Percentiles rank a stretch among this genome's conserved stretches.
phyloP scores from a whole-genome alignment of 352 stramenopile species.

The Phytophthora pluvialis region DNA sequence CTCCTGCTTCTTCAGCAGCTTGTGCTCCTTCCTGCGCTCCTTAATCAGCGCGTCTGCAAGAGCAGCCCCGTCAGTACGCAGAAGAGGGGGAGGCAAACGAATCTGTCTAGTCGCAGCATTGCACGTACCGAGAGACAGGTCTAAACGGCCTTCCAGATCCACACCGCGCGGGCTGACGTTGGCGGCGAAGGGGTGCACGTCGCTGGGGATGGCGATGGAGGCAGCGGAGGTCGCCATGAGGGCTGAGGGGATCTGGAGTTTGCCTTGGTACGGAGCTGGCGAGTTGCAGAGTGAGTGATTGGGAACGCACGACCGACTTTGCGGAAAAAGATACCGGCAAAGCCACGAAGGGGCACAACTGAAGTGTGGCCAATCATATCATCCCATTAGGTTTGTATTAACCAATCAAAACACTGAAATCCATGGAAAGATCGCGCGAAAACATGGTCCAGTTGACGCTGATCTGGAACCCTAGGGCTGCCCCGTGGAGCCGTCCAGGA shows the following conservation, averaged over 20 bases:
- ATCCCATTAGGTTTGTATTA: not conserved
- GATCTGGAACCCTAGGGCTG: slow-evolving; percentile 51
- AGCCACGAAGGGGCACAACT: slow-evolving; percentile 12
- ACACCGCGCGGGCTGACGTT: slow-evolving; percentile 38
- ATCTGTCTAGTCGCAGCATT: slow-evolving; percentile 8
- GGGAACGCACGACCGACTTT: slow-evolving; percentile 7
- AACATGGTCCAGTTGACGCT: not conserved
- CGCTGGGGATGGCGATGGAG: slow-evolving; percentile 31
- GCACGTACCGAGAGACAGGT: slow-evolving; percentile 50
- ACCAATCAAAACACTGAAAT: slow-evolving; percentile 34
- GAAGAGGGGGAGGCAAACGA: not conserved
- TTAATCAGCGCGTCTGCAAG: slow-evolving; percentile 71
- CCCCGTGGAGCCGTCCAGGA: slow-evolving; percentile 69
- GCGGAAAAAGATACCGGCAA: slow-evolving; percentile 6
- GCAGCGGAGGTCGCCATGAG: slow-evolving; percentile 21
- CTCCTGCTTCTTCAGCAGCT: slow-evolving; percentile 54
- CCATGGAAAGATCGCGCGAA: slow-evolving; percentile 37
- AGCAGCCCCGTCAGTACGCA: slow-evolving; percentile 7
- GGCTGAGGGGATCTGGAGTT: not conserved
- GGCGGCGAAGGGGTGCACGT: slow-evolving; percentile 15
- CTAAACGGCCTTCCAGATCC: slow-evolving; percentile 48
- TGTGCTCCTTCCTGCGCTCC: slow-evolving; percentile 64
- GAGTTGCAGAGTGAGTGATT: slow-evolving; percentile 28
- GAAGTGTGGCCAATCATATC: not conserved
- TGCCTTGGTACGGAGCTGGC: slow-evolving; percentile 1